Conservation (phyloP, 2,329 filamentous ascomycete species). For the Penicillium brevicompactum region DNA sequence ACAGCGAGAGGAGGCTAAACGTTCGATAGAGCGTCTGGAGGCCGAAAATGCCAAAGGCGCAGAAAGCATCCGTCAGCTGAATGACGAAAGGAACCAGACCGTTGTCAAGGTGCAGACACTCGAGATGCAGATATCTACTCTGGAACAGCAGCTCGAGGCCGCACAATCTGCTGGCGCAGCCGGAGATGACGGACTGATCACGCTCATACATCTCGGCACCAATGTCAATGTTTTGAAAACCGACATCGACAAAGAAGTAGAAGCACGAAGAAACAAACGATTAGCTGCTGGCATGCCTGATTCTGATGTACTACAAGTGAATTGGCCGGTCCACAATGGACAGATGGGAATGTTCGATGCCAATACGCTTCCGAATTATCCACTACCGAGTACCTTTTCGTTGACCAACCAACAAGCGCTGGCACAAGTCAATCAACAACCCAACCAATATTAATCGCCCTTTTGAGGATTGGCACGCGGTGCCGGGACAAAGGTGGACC, state of each 20-base stretch:
- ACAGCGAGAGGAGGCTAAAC: not conserved
- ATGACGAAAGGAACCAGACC: not conserved
- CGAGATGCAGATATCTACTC: not conserved
- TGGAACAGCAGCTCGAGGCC: not conserved
- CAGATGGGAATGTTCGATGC: not conserved
- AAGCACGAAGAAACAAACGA: not conserved
- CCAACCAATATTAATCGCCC: not conserved
- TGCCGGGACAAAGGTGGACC: not conserved
- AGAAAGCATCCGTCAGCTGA: not conserved
- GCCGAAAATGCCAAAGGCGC: not conserved
- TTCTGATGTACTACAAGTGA: not conserved
- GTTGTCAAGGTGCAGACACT: not conserved
- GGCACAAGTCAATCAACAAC: not conserved
- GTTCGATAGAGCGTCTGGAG: not conserved
- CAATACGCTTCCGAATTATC: not conserved
- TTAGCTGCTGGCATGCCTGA: not conserved
- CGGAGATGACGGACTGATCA: not conserved
- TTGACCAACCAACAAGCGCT: not conserved
- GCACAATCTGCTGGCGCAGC: not conserved
- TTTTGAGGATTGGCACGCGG: not conserved
- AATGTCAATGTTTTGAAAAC: not conserved
- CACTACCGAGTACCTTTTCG: not conserved
- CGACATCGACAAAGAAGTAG: not conserved
- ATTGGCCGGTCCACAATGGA: not conserved
- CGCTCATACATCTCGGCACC: not conserved